phyloP scores from a whole-genome alignment of 352 stramenopile genomes.

The Phytopythium helicoides region DNA sequence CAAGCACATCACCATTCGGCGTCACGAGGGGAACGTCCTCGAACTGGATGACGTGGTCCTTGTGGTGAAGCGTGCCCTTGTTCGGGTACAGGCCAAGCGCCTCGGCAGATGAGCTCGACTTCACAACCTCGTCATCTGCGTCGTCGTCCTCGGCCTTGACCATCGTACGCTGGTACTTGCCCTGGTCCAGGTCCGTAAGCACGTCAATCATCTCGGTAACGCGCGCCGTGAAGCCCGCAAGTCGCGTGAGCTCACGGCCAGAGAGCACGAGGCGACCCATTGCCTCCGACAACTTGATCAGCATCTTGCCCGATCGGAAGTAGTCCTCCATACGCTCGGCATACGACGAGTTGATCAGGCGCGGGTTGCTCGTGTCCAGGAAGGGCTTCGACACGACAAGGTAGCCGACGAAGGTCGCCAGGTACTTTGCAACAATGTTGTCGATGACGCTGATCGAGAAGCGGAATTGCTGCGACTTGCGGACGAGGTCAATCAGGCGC shows the following conservation, averaged over 20 bases:
- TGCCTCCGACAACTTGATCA: constrained; percentile 83
- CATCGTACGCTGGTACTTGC: constrained; percentile 78
- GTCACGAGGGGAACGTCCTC: constrained; percentile 87
- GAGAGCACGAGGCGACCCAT: constrained; percentile 86
- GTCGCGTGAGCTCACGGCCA: constrained; percentile 76
- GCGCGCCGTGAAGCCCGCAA: constrained; percentile 76
- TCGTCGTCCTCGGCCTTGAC: constrained; percentile 43
- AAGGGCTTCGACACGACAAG: constrained; percentile 75
- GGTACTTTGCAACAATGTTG: constrained; percentile 87
- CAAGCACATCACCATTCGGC: constrained; percentile 86
- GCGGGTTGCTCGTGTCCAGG: constrained; percentile 51
- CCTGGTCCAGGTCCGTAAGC: constrained; percentile 55
- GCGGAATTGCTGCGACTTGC: constrained; percentile 81
- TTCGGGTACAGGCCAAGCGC: constrained; percentile 57
- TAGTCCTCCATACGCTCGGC: constrained; percentile 84
- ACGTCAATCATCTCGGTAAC: constrained; percentile 83
- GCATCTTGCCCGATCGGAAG: constrained; percentile 83
- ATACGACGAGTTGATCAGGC: constrained; percentile 58
- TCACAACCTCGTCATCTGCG: constrained; percentile 14
- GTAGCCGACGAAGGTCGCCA: constrained; percentile 83
- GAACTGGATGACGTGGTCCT: constrained; percentile 85
- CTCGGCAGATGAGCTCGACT: constrained; percentile 33
- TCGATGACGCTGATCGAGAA: constrained; percentile 82
- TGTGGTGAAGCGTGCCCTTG: constrained; percentile 51
- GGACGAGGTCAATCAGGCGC: constrained; percentile 58